phyloP scores from a whole-genome alignment of 2,329 filamentous ascomycete genomes.

The Ophiosphaerella narmari region DNA sequence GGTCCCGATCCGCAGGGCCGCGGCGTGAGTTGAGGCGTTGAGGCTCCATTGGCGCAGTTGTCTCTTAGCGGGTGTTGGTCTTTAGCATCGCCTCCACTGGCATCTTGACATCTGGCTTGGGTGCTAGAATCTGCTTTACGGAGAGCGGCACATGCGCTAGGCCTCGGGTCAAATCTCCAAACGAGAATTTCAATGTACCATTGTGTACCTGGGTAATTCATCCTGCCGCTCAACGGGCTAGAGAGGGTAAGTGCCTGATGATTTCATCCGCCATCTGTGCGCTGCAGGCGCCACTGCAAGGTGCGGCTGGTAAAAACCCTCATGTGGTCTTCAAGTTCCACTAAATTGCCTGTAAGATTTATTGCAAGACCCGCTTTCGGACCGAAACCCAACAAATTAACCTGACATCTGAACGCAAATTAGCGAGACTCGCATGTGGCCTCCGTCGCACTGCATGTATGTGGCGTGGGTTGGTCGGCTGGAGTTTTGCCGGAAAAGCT shows the following conservation, averaged over 20 bases:
- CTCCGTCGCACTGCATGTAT: no score
- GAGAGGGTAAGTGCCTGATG: conserved; percentile 18
- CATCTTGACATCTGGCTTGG: conserved; percentile 8
- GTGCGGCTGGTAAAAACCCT: conserved; percentile 32
- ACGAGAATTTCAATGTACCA: no score
- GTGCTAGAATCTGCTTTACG: conserved; percentile 18
- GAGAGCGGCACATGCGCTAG: conserved; percentile 1
- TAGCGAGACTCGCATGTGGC: conserved; percentile 18
- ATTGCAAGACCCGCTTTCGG: conserved; percentile 38
- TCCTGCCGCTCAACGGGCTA: conserved; percentile 18
- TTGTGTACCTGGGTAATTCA: conserved; percentile 1
- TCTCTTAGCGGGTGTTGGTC: conserved; percentile 17
- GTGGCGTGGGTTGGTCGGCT: background rate
- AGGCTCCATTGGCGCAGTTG: conserved; percentile 34
- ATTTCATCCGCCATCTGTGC: conserved; percentile 27
- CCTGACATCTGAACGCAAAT: conserved; percentile 17
- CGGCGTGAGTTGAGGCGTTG: conserved; percentile 30
- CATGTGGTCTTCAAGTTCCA: conserved; percentile 24
- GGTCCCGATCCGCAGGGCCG: conserved; percentile 37
- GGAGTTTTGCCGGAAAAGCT: background rate
- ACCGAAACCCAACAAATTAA: conserved; percentile 41
- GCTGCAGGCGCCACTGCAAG: conserved; percentile 25
- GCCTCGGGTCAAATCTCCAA: background rate
- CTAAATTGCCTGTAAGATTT: conserved; percentile 34
- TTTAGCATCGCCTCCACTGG: conserved; percentile 23